These are phyloP conservation scores for Drechslerella stenobrocha DNA, from an alignment of 2,329 filamentous ascomycete species.

Conservation along the genomic window DNA sequence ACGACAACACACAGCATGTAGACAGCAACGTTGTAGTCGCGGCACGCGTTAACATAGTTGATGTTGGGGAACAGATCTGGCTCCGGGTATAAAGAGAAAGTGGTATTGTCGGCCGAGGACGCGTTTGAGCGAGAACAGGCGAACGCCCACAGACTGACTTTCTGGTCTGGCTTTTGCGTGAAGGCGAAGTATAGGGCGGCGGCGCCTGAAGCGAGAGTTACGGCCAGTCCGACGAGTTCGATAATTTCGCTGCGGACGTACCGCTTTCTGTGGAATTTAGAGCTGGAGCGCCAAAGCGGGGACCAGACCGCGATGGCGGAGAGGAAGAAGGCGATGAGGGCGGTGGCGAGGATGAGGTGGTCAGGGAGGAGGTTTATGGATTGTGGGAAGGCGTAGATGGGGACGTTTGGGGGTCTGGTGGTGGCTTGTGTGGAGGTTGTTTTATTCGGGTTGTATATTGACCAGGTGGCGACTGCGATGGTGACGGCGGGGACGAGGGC, in stretches of 20 bases:
- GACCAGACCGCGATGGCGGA: background rate
- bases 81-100: background rate
- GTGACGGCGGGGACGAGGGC: constrained; percentile 7
- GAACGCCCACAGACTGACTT: constrained; percentile 27
- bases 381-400: constrained; percentile 28
- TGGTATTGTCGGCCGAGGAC: background rate
- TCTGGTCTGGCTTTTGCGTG: constrained; percentile 5
- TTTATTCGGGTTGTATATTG: constrained; percentile 20
- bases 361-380: constrained; percentile 13
- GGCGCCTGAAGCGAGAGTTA: constrained; percentile 2
- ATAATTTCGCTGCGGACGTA: constrained; percentile 9
- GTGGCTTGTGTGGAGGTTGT: constrained; percentile 11
- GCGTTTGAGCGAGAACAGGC: constrained; percentile 7
- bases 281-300: constrained; percentile 24
- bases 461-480: constrained; percentile 22
- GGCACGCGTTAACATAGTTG: constrained; percentile 26
- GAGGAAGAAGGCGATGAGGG: background rate
- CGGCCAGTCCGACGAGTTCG: constrained; percentile 26
- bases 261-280: constrained; percentile 33
- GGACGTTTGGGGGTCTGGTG: constrained; percentile 2
- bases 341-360: constrained; percentile 13
- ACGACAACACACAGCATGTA: constrained; percentile 11
- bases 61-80: constrained; percentile 9
- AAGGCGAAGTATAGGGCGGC: constrained; percentile 24
- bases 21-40: constrained; percentile 15